Conservation (phyloP, 192 early-diverging fungal genomes). For the Spinellus fusiger region DNA sequence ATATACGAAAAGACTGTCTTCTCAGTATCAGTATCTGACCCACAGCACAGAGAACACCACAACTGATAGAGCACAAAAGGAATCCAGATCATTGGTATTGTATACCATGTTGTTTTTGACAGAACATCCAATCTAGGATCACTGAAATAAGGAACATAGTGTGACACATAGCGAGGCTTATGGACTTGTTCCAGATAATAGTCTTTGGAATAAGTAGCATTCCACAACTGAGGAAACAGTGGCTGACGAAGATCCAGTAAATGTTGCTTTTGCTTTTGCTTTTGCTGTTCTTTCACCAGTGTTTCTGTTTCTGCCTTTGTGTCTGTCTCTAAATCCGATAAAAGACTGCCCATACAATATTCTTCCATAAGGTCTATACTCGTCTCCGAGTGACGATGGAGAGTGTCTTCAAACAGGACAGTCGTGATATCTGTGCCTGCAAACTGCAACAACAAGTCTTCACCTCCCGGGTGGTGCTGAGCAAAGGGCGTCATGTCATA, state of each 20-base stretch:
- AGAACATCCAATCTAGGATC: slow-evolving; percentile 69
- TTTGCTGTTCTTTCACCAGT: neutral
- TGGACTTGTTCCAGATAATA: slow-evolving; percentile 90
- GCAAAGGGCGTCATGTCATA: slow-evolving; percentile 86
- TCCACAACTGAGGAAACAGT: slow-evolving; percentile 78
- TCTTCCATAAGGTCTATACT: slow-evolving; percentile 84
- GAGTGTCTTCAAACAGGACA: slow-evolving; percentile 64
- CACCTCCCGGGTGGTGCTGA: slow-evolving; percentile 89
- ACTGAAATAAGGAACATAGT: slow-evolving; percentile 79
- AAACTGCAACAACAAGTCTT: slow-evolving; percentile 79
- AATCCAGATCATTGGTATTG: slow-evolving; percentile 81
- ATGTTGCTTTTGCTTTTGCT: slow-evolving; percentile 44
- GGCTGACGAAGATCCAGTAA: slow-evolving; percentile 80
- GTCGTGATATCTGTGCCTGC: slow-evolving; percentile 75
- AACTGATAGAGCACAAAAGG: slow-evolving; percentile 60
- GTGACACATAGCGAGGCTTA: slow-evolving; percentile 70
- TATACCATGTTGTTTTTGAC: slow-evolving; percentile 85
- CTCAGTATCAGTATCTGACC: neutral
- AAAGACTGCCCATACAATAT: slow-evolving; percentile 65
- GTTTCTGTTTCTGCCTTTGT: neutral
- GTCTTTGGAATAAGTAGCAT: slow-evolving; percentile 66
- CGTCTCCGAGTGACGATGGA: slow-evolving; percentile 73
- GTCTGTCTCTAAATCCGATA: neutral
- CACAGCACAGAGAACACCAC: slow-evolving; percentile 8
- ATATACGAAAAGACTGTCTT: slow-evolving; percentile 40